Evolutionary conservation across 1,139 yeast genomes (phyloP), one percentile per base, ranked within the genome.

Genomic region (Candida dubliniensis): DNA sequence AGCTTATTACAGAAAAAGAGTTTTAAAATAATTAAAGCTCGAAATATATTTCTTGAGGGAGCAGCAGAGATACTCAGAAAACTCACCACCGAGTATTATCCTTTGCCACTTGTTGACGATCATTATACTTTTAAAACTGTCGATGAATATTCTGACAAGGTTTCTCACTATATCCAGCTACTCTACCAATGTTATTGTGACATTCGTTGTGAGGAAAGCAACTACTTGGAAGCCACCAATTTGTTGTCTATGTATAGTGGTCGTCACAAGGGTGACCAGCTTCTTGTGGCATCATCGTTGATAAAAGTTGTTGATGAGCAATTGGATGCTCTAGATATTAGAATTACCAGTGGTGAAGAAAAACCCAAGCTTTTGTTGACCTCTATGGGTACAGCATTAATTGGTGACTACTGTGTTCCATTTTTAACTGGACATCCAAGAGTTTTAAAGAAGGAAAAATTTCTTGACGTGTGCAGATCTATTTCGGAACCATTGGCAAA

Each of bases 191-290:
- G 8, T n/a, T 37, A 32, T 13, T n/a, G 13, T 11, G 11, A 13
- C 10, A 3, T 33, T 5, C 7, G 11, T 12, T 12, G 13, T 25
- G 39, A 38, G 23, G 12, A 12, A 29, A 15, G 9, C 31, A 38
- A 49, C 2, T 51, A 51, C 44, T 56, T 38, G 38, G 40, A 41
- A 15, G 51, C 55, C 6, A 14, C 12, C 13, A 31, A 37, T 10
- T 31, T 31, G 27, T 13, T 31, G 13, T 12, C 34, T 4, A 11
- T 37, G 4, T 37, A 12, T 11, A n/a, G 24, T 18, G 26, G 30
- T 31, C 30, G 34, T 24, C 12, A 14, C 11, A 57, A 51, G 41
- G 71, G 71, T n/a, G 8, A 8, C 18, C 25, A 26, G 12, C 8
- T 13, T 14, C 15, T 33, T 10, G 12, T 32, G 8, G 25, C 32